phyloP scores from a whole-genome alignment of 371 early-diverging fungal genomes.

The Funneliformis caledonium region DNA sequence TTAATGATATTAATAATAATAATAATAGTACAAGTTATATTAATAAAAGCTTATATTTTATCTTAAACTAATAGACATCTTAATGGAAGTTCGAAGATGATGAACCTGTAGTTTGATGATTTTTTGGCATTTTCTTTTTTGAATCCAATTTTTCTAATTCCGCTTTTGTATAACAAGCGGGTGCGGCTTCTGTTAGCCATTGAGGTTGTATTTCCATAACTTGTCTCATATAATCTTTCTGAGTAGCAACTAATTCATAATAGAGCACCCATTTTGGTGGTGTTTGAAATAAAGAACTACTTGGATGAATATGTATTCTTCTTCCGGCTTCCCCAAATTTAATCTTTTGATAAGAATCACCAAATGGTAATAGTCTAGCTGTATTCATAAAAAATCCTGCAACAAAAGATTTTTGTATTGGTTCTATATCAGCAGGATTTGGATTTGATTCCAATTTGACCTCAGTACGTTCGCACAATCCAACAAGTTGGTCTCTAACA shows the following conservation, averaged over 20 bases:
- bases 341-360: constrained; percentile 89
- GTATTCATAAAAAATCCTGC: constrained; percentile 96
- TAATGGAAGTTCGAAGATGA: not conserved
- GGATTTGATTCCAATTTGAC: constrained; percentile 78
- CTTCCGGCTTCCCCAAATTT: constrained; percentile 77
- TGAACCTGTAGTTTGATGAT: constrained; percentile 6
- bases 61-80: too few species aligned
- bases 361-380: constrained; percentile 79
- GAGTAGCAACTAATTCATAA: constrained; percentile 92
- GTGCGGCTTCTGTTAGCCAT: constrained; percentile 82
- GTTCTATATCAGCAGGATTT: constrained; percentile 75
- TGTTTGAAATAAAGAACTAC: constrained; percentile 74
- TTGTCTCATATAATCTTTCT: constrained; percentile 94
- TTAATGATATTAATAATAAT: too few species aligned
- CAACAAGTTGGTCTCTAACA: constrained; percentile 93
- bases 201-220: constrained; percentile 90
- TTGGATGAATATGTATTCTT: constrained; percentile 94
- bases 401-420: constrained; percentile 87
- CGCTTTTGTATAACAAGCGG: constrained; percentile 7
- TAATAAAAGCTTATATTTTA: too few species aligned
- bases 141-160: constrained; percentile 28
- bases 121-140: constrained; percentile 38
- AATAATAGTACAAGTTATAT: too few species aligned
- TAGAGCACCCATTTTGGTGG: constrained; percentile 88
- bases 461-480: constrained; percentile 92